Base-by-base conservation (phyloP, 352 stramenopile species). In the Lagenidium giganteum region DNA sequence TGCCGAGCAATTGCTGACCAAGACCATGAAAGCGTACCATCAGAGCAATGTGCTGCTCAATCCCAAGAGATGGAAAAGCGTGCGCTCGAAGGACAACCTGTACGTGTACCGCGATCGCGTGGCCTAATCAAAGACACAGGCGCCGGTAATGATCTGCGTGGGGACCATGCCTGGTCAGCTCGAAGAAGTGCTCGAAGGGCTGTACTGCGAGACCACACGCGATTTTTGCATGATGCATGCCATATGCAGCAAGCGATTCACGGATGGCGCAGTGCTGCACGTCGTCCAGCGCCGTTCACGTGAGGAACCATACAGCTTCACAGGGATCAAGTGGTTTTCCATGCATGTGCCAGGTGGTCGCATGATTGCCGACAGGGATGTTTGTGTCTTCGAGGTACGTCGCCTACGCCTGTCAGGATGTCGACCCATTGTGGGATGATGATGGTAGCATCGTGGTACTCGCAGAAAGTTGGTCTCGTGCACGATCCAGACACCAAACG, bases 21-120 rank as follows among this genome's bases (percentile, higher is more conserved):
- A 61, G 25, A 77, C 70, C 3, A 60, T 83, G 14, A 28, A 42
- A 18, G 57, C 54, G 3, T 79, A 76, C 30, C n/a, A n/a, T n/a
- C n/a, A n/a, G n/a, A n/a, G n/a, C n/a, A n/a, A n/a, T n/a, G n/a
- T n/a, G n/a, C n/a, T n/a, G n/a, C 34, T 69, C 7, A 37, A 57
- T 18, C 21, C 26, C 24, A 31, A 43, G 16, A 48, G 51, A 21
- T 79, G 70, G 70, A 65, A 64, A 16, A 64, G 54, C 37, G 23
- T 83, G 36, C 57, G 56, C 25, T 63, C 58, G 7, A 56, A 50
- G 8, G 46, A 51, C 9, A 49, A 46, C 9, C 49, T 75, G 9
- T 59, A 33, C 7, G 49, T 70, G n/a, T 77, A 68, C 36, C 64
- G 57, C 18, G 61, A 55, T 8, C 67, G 61, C 13, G 30, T 42